phyloP scores from a whole-genome alignment of 257 asterid genomes.

The Vinca minor region DNA sequence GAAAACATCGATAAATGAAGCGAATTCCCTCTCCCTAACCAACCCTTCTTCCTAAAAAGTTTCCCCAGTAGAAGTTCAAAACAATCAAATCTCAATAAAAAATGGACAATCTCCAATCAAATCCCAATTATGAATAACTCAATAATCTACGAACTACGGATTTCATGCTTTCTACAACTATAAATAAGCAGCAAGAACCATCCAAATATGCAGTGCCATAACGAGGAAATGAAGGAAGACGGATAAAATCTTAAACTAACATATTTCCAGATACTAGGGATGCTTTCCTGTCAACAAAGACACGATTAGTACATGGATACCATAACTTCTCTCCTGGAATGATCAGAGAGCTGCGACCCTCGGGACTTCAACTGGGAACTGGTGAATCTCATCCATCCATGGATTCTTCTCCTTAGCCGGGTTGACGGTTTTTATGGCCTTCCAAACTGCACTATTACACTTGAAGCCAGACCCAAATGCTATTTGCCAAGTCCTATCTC shows the following conservation, averaged over 20 bases:
- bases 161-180: not conserved
- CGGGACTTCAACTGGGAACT: slow-evolving; percentile 36
- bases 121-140: not conserved
- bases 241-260: not conserved
- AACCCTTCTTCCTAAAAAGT: not conserved
- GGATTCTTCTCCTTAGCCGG: slow-evolving; percentile 32
- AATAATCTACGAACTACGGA: not conserved
- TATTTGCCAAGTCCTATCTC: slow-evolving; percentile 79
- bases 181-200: not conserved
- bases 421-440: slow-evolving; percentile 53
- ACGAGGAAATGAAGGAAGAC: not conserved
- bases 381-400: slow-evolving; percentile 29
- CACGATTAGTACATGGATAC: not conserved
- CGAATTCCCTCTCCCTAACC: too few species aligned
- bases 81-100: not conserved
- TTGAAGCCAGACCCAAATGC: slow-evolving; percentile 81
- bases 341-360: slow-evolving; percentile 19
- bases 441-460: slow-evolving; percentile 87
- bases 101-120: not conserved
- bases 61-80: not conserved
- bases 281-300: not conserved
- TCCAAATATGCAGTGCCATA: not conserved
- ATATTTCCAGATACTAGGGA: not conserved
- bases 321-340: not conserved
- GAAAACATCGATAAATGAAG: not conserved